Evolutionary conservation across 2,329 filamentous ascomycete genomes (phyloP).

Genomic region (Cladobotryum protrusum): DNA sequence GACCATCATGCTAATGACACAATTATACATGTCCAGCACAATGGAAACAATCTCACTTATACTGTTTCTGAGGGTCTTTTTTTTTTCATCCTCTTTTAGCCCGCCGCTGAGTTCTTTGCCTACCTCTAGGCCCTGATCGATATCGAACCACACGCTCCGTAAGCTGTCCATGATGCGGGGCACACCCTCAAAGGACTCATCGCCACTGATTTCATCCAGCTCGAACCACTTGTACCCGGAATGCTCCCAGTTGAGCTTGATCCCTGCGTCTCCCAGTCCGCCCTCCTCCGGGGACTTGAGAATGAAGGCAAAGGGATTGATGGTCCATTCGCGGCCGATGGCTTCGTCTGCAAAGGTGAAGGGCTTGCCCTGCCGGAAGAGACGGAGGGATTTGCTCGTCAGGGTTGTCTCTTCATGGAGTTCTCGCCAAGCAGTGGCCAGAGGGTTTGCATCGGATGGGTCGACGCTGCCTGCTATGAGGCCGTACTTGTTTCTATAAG

Average conservation of each 20-base stretch:
- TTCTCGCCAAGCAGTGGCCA: conserved; percentile 56
- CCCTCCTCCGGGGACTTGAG: conserved; percentile 29
- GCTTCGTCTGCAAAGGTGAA: conserved; percentile 50
- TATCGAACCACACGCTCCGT: conserved; percentile 53
- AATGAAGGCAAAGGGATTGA: conserved; percentile 56
- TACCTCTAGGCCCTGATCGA: conserved; percentile 40
- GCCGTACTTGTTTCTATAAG: conserved; percentile 48
- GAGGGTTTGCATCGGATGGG: conserved; percentile 41
- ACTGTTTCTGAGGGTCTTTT: conserved; percentile 51
- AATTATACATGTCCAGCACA: conserved; percentile 44
- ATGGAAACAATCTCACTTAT: conserved; percentile 51
- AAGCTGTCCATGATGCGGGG: conserved; percentile 53
- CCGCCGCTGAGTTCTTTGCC: conserved; percentile 40
- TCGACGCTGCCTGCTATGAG: conserved; percentile 59
- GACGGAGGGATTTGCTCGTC: conserved; percentile 36
- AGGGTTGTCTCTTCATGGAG: conserved; percentile 57
- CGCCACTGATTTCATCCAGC: conserved; percentile 42
- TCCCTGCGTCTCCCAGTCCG: conserved; percentile 34
- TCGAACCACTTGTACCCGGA: conserved; percentile 52
- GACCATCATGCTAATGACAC: conserved; percentile 35
- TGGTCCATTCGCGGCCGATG: conserved; percentile 52
- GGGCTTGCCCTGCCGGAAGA: conserved; percentile 52
- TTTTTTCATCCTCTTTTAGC: conserved; percentile 43
- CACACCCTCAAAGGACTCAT: conserved; percentile 44
- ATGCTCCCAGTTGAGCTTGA: conserved; percentile 58